These are phyloP conservation scores for Azolla pinnata DNA, from an alignment of 75 land plant genomes.

Conservation along the genomic window DNA sequence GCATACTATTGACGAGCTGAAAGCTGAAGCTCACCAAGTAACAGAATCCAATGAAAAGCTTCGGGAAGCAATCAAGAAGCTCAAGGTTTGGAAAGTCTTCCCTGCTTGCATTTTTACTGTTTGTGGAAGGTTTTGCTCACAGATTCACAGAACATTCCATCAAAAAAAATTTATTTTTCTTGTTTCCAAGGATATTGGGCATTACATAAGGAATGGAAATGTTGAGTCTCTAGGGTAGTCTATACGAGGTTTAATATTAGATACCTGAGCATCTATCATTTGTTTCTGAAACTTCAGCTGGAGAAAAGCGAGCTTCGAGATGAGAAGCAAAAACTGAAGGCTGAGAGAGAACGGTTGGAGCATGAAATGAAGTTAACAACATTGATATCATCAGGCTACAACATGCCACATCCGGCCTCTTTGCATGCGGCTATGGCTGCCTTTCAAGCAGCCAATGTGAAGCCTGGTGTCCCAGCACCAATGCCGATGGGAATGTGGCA, in stretches of 20 bases:
- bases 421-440: slow-evolving; percentile 39
- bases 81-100: too few species aligned
- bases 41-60: slow-evolving; percentile 43
- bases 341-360: slow-evolving; percentile 76
- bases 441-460: slow-evolving; percentile 28
- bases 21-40: slow-evolving; percentile 42
- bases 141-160: too few species aligned
- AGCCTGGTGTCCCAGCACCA: slow-evolving; percentile 62
- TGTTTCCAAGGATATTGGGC: not conserved
- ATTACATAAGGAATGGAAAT: not conserved
- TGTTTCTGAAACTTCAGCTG: slow-evolving; percentile 27
- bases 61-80: slow-evolving; percentile 42
- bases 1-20: slow-evolving; percentile 38
- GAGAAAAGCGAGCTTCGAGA: slow-evolving; percentile 95
- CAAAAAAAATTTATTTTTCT: not conserved
- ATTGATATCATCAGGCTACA: slow-evolving; percentile 35
- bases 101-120: too few species aligned
- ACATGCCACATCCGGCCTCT: slow-evolving; percentile 58
- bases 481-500: slow-evolving; percentile 85
- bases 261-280: not conserved
- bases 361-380: slow-evolving; percentile 61
- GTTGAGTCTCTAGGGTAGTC: too few species aligned
- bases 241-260: too few species aligned
- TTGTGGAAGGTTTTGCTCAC: too few species aligned
- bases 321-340: slow-evolving; percentile 76